phyloP scores from a whole-genome alignment of 2,329 filamentous ascomycete species.

The Clonostachys solani region DNA sequence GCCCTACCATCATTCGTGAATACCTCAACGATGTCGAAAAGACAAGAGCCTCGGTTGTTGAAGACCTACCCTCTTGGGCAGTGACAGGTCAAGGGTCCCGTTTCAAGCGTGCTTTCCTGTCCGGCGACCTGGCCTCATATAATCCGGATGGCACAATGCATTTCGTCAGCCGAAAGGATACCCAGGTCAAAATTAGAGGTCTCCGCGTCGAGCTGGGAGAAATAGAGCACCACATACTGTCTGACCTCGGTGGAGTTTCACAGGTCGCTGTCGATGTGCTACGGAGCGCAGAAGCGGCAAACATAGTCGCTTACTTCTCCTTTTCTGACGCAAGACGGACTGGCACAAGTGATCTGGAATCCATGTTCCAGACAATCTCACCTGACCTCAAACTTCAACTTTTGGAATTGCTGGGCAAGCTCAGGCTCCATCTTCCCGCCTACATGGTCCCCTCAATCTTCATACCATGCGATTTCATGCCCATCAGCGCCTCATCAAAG shows the following conservation, averaged over 20 bases:
- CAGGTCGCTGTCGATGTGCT: slow-evolving; percentile 2
- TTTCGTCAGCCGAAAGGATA: slow-evolving; percentile 41
- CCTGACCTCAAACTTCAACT: background rate
- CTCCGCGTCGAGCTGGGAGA: slow-evolving; percentile 2
- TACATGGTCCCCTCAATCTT: slow-evolving; percentile 8
- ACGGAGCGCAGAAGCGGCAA: background rate
- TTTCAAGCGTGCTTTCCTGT: slow-evolving; percentile 29
- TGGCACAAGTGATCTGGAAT: background rate
- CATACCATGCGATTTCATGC: slow-evolving; percentile 18
- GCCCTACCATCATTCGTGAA: slow-evolving; percentile 12
- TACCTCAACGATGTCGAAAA: slow-evolving; percentile 12
- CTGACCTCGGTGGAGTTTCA: background rate
- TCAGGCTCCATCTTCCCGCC: slow-evolving; percentile 1
- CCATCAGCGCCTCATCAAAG: slow-evolving; percentile 35
- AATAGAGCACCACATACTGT: slow-evolving; percentile 1
- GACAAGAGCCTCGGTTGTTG: slow-evolving; percentile 23
- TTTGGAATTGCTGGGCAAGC: background rate
- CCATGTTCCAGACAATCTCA: slow-evolving; percentile 2
- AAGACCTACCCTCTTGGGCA: slow-evolving; percentile 14
- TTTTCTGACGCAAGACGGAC: background rate
- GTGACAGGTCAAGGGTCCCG: background rate
- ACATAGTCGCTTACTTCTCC: background rate
- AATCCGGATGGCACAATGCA: slow-evolving; percentile 31
- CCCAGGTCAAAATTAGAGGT: slow-evolving; percentile 4
- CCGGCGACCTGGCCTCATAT: slow-evolving; percentile 40